These are phyloP conservation scores for Starmerella riodocensis DNA, from an alignment of 805 yeast species.

Conservation along the genomic window DNA sequence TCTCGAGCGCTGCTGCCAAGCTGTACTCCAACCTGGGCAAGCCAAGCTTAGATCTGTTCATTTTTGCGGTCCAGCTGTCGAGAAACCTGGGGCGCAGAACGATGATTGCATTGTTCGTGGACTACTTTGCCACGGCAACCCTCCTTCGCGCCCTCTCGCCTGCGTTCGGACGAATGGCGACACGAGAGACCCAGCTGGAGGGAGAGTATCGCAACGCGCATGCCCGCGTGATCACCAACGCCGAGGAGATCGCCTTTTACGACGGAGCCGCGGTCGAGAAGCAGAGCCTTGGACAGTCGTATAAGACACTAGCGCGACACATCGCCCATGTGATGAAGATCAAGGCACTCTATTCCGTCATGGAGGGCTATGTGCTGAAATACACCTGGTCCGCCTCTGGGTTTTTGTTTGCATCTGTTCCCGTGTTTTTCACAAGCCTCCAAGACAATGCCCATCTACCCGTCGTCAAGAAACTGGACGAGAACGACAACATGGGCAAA, in stretches of 20 bases:
- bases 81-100: constrained; percentile 83
- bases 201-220: constrained; percentile 83
- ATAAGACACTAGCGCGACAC: constrained; percentile 43
- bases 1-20: constrained; percentile 68
- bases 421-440: constrained; percentile 52
- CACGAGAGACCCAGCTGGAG: constrained; percentile 63
- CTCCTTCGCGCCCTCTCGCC: constrained; percentile 65
- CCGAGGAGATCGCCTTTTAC: constrained; percentile 89
- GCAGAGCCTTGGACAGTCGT: constrained; percentile 46
- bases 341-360: constrained; percentile 53
- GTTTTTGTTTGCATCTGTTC: constrained; percentile 79
- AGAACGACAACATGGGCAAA: constrained; percentile 54
- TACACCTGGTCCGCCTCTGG: constrained; percentile 94
- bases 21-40: constrained; percentile 82
- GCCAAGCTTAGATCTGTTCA: constrained; percentile 73
- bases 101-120: constrained; percentile 63
- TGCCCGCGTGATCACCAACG: constrained; percentile 68
- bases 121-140: constrained; percentile 69
- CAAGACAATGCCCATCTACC: background rate
- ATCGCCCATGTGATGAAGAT: constrained; percentile 41
- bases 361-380: constrained; percentile 78
- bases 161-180: constrained; percentile 64
- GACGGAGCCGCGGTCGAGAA: constrained; percentile 77
- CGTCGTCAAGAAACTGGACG: background rate
- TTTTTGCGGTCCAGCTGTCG: constrained; percentile 71